phyloP scores from a whole-genome alignment of 345 rosid species.

The Acer saccharum region DNA sequence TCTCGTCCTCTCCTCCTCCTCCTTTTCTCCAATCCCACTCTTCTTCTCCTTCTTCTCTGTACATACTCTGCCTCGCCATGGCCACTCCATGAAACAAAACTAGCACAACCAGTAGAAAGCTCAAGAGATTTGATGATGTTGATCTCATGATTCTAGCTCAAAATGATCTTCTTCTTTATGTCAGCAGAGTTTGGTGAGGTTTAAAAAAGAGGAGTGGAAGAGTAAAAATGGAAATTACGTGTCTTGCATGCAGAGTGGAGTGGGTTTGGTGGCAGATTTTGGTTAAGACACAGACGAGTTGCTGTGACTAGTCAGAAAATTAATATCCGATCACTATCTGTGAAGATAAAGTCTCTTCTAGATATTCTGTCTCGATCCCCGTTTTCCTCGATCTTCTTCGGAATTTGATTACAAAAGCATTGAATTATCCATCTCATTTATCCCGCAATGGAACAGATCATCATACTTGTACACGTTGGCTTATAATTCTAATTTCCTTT shows the following conservation, averaged over 20 bases:
- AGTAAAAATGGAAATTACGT: slow-evolving; percentile 17
- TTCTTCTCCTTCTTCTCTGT: slow-evolving; percentile 17
- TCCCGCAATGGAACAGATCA: too few relatives aligned
- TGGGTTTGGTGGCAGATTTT: slow-evolving; percentile 30
- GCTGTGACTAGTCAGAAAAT: neutral
- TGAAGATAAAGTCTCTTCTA: slow-evolving; percentile 7
- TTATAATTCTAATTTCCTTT: too few relatives aligned
- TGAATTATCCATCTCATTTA: too few relatives aligned
- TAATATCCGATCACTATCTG: neutral
- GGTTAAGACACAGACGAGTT: slow-evolving; percentile 25
- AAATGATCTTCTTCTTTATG: too few relatives aligned
- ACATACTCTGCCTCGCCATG: slow-evolving; percentile 26
- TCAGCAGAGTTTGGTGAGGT: neutral
- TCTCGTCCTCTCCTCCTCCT: neutral
- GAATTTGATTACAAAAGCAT: too few relatives aligned
- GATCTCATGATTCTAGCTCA: slow-evolving; percentile 5
- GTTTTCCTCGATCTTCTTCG: too few relatives aligned
- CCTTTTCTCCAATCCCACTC: neutral
- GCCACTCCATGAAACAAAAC: slow-evolving; percentile 37
- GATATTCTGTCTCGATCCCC: too few relatives aligned
- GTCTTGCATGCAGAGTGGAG: slow-evolving; percentile 35
- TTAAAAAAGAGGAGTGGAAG: slow-evolving; percentile 29
- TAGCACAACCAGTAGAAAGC: slow-evolving; percentile 32
- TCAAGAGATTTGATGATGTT: slow-evolving; percentile 26
- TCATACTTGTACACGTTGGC: too few relatives aligned